Base-by-base conservation (phyloP, 2,329 filamentous ascomycete genomes). In the Fusarium phyllophilum region DNA sequence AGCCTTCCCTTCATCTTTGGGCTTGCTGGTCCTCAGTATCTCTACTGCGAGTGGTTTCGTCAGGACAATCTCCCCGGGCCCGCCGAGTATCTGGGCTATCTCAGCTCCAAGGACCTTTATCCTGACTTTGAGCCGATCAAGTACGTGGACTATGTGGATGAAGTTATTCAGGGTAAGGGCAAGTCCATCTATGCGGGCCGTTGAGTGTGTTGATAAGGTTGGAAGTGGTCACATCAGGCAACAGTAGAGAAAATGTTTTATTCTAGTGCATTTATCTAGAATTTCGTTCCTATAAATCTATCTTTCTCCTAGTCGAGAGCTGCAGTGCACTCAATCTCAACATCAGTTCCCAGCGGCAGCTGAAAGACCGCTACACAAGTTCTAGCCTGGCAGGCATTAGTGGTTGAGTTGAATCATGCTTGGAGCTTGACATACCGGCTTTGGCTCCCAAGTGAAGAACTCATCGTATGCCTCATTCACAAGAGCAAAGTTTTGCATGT, bases 311-410 rank as follows among this genome's bases (percentile, higher is more conserved):
- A 49, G 31, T 63, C 24, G 8, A 70, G 38, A 26, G 38, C 56
- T 13, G 78, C 78, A 13, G 91, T 91, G 79, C 90, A 92, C 84
- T 95, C 92, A 79, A 95, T 93, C 85, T 94, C 93, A 14, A 95
- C 89, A 66, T 91, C 89, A 8, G 92, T 92, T 17, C 89, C 88
- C 78, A 92, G 88, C 3, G 92, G 93, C 74, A 95, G 83, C 79
- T 92, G 87, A 82, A 93, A 90, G 22, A 94, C 93, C 0, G 92
- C 92, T 31, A 95, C 91, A 79, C 92, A 94, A 64, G 89, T 92
- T 69, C 91, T 82, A 69, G 82, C 83, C 84, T 85, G 13, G 3
- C 4, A 9, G 22, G 26, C 17, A 17, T 60, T 81, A 18, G 87
- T 85, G 5, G 20, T 45, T 29, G 17, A 1, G 52, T 12, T 39